Evolutionary conservation across 441 rosid genomes (phyloP).

Genomic region (Erysimum cheiri): DNA sequence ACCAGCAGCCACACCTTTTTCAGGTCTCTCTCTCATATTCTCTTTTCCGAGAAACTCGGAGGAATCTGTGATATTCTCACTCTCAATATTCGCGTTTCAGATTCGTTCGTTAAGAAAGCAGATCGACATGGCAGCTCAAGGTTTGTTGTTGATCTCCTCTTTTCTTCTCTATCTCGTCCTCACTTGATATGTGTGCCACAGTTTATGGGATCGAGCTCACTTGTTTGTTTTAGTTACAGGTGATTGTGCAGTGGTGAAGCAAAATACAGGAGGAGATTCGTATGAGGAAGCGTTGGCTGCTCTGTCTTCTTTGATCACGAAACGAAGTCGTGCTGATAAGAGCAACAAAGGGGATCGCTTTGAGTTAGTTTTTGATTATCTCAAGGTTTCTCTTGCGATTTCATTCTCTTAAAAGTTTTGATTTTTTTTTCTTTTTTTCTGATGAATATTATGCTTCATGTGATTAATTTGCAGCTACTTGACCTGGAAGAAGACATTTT

Average conservation of each 20-base stretch:
- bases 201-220: slow-evolving; percentile 32
- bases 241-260: slow-evolving; percentile 43
- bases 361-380: slow-evolving; percentile 80
- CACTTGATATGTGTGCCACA: background rate
- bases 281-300: slow-evolving; percentile 86
- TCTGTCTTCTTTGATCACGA: slow-evolving; percentile 84
- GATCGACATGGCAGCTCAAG: slow-evolving; percentile 45
- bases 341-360: slow-evolving; percentile 83
- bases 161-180: slow-evolving; percentile 12
- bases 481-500: slow-evolving; percentile 80
- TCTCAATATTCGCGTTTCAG: slow-evolving; percentile 18
- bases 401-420: background rate
- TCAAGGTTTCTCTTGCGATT: slow-evolving; percentile 55
- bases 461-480: too few species aligned
- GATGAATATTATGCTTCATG: too few species aligned
- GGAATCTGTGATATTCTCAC: background rate
- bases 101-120: slow-evolving; percentile 42
- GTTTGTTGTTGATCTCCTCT: slow-evolving; percentile 19
- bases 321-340: slow-evolving; percentile 86
- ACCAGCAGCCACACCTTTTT: slow-evolving; percentile 36
- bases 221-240: slow-evolving; percentile 24
- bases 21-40: background rate
- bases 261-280: slow-evolving; percentile 36
- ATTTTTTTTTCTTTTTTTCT: background rate
- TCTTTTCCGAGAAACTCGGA: slow-evolving; percentile 32